Conservation (phyloP, 805 yeast species). For the Yamadazyma sp. region DNA sequence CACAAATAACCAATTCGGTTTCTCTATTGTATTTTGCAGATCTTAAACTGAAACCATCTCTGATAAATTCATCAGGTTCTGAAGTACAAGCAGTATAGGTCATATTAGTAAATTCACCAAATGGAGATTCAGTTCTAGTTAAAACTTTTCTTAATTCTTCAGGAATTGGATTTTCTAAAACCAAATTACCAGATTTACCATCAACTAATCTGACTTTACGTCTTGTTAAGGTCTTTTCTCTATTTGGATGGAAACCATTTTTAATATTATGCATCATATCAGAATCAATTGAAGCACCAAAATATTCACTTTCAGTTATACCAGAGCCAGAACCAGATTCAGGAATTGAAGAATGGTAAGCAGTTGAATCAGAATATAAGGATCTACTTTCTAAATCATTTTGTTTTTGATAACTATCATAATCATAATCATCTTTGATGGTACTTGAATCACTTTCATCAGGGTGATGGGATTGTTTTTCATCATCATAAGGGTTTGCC, state of each 20-base stretch:
- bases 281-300: slow-evolving; percentile 45
- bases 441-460: slow-evolving; percentile 14
- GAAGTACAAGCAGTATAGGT: slow-evolving; percentile 96
- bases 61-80: slow-evolving; percentile 81
- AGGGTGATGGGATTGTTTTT: not conserved
- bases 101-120: slow-evolving; percentile 94
- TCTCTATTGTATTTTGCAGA: slow-evolving; percentile 86
- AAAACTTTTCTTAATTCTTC: slow-evolving; percentile 79
- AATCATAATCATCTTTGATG: slow-evolving; percentile 23
- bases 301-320: slow-evolving; percentile 27
- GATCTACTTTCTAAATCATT: slow-evolving; percentile 31
- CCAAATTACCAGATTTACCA: slow-evolving; percentile 70
- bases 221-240: slow-evolving; percentile 65
- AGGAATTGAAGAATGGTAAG: slow-evolving; percentile 29
- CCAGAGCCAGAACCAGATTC: slow-evolving; percentile 14
- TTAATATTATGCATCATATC: slow-evolving; percentile 44
- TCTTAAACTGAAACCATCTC: slow-evolving; percentile 79
- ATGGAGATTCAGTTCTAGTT: slow-evolving; percentile 71
- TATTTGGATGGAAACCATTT: slow-evolving; percentile 48
- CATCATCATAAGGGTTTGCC: slow-evolving; percentile 37
- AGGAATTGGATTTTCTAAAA: slow-evolving; percentile 92
- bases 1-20: slow-evolving; percentile 86
- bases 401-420: slow-evolving; percentile 32
- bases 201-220: slow-evolving; percentile 69
- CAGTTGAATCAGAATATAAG: slow-evolving; percentile 33